Evolutionary conservation across 2,329 filamentous ascomycete genomes (phyloP), one percentile per base, ranked within the genome.

Genomic region (Aspergillus carbonarius): DNA sequence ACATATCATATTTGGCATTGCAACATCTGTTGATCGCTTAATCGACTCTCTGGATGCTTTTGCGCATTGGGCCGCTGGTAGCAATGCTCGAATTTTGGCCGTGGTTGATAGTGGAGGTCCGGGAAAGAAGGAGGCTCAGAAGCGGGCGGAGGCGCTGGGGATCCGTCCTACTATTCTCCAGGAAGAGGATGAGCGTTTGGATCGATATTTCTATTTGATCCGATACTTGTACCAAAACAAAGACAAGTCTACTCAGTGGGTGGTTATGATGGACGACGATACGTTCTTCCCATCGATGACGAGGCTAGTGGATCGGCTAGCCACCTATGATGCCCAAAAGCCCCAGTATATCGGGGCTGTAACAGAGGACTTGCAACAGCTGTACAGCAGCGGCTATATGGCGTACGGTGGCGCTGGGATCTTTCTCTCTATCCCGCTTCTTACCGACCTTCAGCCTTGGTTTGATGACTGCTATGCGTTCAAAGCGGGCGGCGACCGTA

Each of bases 271-370:
- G 17, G 83, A 86, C 68, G 83, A 86, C 66, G 84, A 86, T 66
- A 86, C 83, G 7, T 85, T 86, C 70, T 85, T 85, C 64, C 83
- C 82, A 0, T 81, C 78, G 1, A 75, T 85, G 15, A 71, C 76
- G 59, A 75, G 77, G 1, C 74, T 86, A 5, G 73, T 77, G 30
- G 66, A 75, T 18, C 71, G 76, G 8, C 75, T 85, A 2, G 65
- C 67, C 30, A 70, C 69, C 30, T 75, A 81, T 57, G 78, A 85
- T 65, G 71, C 80, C 60, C 74, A 71, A 2, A 62, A 73, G 18
- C 75, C 80, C 1, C 67, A 74, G n/a, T 86, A 85, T 68, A 72
- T 85, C 10, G 84, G 84, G 2, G 80, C 78, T 0, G 71, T 85
- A 4, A 82, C 82, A 1, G 83, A 86, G 65, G 81, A 83, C 65